Evolutionary conservation across 2,329 filamentous ascomycete species (phyloP).

Genomic region (Stemphylium lycopersici): DNA sequence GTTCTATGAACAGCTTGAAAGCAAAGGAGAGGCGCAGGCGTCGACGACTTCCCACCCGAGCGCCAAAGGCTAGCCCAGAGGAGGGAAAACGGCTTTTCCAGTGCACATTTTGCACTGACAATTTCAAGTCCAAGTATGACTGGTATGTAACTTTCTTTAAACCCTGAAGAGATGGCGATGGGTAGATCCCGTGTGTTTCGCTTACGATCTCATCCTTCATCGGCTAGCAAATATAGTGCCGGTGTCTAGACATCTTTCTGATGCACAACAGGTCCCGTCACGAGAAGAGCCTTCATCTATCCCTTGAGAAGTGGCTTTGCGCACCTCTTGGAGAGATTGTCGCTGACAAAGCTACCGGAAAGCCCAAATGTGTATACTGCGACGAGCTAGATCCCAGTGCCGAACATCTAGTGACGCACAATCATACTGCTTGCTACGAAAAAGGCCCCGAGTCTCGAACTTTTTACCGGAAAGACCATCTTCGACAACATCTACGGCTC

Average conservation of each 20-base stretch:
- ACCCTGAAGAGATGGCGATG: too few species aligned
- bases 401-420: conserved; percentile 65
- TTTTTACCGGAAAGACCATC: conserved; percentile 68
- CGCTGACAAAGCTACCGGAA: conserved; percentile 61
- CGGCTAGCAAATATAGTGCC: not conserved
- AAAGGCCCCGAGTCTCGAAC: conserved; percentile 67
- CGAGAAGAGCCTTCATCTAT: conserved; percentile 49
- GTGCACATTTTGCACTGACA: conserved; percentile 50
- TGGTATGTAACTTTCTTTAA: conserved; percentile 29
- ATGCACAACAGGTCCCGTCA: conserved; percentile 47
- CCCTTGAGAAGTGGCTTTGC: conserved; percentile 58
- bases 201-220: too few species aligned
- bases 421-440: conserved; percentile 69
- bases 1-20: conserved; percentile 61
- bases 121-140: conserved; percentile 50
- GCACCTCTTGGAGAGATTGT: conserved; percentile 65
- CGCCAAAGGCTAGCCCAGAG: conserved; percentile 31
- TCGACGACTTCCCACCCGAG: conserved; percentile 55
- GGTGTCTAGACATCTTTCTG: not conserved
- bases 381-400: conserved; percentile 58
- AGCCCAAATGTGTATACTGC: conserved; percentile 66
- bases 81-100: conserved; percentile 39
- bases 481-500: conserved; percentile 65
- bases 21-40: conserved; percentile 63
- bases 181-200: too few species aligned